These are phyloP conservation scores for Elsinoe australis DNA, from an alignment of 2,329 filamentous ascomycete species.

Conservation along the genomic window DNA sequence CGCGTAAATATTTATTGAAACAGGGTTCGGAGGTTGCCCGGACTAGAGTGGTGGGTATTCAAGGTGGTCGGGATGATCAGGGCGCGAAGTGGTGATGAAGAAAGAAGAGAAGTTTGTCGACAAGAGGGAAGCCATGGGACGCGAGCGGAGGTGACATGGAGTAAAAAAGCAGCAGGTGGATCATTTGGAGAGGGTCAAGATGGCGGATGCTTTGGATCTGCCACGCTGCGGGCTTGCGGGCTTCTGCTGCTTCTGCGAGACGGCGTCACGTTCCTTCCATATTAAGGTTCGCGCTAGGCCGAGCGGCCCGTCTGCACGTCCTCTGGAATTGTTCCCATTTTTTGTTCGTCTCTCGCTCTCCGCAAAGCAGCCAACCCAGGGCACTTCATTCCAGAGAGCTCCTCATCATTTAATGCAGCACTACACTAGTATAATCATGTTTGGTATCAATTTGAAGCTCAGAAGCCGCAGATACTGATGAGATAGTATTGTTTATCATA, in stretches of 20 bases:
- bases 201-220: slow-evolving; percentile 3
- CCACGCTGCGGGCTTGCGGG: too few relatives aligned
- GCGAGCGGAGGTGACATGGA: slow-evolving; percentile 6
- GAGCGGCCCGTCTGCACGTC: neutral
- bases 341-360: slow-evolving; percentile 2
- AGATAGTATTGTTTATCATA: slow-evolving; percentile 2
- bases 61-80: slow-evolving; percentile 27
- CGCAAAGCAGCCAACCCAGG: slow-evolving; percentile 3
- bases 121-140: neutral
- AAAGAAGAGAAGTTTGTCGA: slow-evolving; percentile 23
- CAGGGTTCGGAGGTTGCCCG: slow-evolving; percentile 11
- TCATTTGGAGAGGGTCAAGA: slow-evolving; percentile 13
- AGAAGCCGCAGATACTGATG: slow-evolving; percentile 23
- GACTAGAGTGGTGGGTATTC: slow-evolving; percentile 24
- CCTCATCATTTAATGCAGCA: neutral
- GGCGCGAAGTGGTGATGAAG: slow-evolving; percentile 27
- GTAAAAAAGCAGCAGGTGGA: slow-evolving; percentile 3
- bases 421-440: neutral
- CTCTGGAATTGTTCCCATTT: too few relatives aligned
- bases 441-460: slow-evolving; percentile 23
- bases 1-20: slow-evolving; percentile 18
- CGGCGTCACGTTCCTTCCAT: slow-evolving; percentile 2
- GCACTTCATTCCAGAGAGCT: neutral
- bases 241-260: neutral
- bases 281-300: slow-evolving; percentile 1